phyloP scores from a whole-genome alignment of 2,329 filamentous ascomycete species.

The Purpureocillium takamizusanense region DNA sequence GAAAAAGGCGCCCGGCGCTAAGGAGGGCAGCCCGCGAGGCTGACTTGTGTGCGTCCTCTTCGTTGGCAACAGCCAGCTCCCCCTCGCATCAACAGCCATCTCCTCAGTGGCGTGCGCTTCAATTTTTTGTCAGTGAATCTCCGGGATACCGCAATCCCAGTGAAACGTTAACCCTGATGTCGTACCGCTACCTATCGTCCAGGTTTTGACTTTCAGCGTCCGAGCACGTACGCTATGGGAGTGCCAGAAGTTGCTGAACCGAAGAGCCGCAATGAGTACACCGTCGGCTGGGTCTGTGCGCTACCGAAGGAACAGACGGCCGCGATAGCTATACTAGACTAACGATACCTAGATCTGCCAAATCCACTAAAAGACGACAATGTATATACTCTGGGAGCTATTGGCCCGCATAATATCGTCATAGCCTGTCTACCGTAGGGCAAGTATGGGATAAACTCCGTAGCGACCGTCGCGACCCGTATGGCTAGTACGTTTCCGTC shows the following conservation, averaged over 20 bases:
- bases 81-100: no score
- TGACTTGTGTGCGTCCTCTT: no score
- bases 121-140: no score
- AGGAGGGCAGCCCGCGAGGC: no score
- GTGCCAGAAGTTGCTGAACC: neutral
- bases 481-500: constrained; percentile 23
- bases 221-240: constrained; percentile 2
- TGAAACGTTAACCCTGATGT: no score
- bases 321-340: constrained; percentile 11
- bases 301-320: constrained; percentile 11
- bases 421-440: constrained; percentile 21
- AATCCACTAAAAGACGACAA: constrained; percentile 5
- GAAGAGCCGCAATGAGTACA: constrained; percentile 9
- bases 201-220: no score
- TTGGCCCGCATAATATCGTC: constrained; percentile 20
- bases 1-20: no score
- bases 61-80: no score
- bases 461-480: constrained; percentile 18
- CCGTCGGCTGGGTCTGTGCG: constrained; percentile 16
- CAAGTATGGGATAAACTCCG: constrained; percentile 17
- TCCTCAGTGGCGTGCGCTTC: no score
- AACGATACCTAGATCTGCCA: constrained; percentile 4
- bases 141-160: no score
- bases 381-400: constrained; percentile 15
- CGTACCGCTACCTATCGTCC: no score